phyloP scores from a whole-genome alignment of 2,329 filamentous ascomycete genomes.

The Penicillium sumatraense region DNA sequence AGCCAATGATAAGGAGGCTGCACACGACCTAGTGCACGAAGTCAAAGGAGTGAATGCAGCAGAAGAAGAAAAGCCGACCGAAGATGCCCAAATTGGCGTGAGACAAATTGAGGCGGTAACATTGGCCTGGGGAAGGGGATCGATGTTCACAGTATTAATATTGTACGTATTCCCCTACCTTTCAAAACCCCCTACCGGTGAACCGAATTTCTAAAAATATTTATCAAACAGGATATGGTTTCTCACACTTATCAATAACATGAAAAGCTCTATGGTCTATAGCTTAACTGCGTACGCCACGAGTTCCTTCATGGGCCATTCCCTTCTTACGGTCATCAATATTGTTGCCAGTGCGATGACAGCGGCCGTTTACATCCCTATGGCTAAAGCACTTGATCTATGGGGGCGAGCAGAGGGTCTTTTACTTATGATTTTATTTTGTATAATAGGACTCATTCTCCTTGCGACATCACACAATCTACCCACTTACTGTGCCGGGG shows the following conservation, averaged over 20 bases:
- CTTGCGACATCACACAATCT: constrained; percentile 65
- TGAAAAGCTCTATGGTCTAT: constrained; percentile 41
- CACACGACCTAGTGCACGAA: not conserved
- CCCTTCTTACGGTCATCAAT: constrained; percentile 56
- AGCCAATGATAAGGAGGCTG: constrained; percentile 9
- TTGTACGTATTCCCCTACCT: not conserved
- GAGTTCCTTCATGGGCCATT: constrained; percentile 57
- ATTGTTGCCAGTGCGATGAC: constrained; percentile 60
- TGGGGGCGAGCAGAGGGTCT: constrained; percentile 65
- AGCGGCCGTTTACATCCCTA: constrained; percentile 61
- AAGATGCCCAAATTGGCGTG: constrained; percentile 7
- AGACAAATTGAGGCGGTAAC: constrained; percentile 10
- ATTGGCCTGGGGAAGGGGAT: constrained; percentile 2
- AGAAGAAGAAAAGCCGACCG: not conserved
- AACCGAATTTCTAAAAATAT: not conserved
- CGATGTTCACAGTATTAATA: constrained; percentile 5
- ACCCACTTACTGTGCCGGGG: constrained; percentile 64
- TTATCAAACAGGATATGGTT: constrained; percentile 41
- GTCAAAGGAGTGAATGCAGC: not conserved
- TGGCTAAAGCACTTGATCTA: constrained; percentile 65
- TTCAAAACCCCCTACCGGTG: too few relatives aligned
- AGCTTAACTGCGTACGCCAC: constrained; percentile 55
- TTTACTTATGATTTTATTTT: constrained; percentile 51
- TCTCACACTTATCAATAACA: constrained; percentile 45
- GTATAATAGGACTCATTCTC: constrained; percentile 58